Evolutionary conservation across 768 basidiomycete species (phyloP).

Genomic region (Macrolepiota dolichaula): DNA sequence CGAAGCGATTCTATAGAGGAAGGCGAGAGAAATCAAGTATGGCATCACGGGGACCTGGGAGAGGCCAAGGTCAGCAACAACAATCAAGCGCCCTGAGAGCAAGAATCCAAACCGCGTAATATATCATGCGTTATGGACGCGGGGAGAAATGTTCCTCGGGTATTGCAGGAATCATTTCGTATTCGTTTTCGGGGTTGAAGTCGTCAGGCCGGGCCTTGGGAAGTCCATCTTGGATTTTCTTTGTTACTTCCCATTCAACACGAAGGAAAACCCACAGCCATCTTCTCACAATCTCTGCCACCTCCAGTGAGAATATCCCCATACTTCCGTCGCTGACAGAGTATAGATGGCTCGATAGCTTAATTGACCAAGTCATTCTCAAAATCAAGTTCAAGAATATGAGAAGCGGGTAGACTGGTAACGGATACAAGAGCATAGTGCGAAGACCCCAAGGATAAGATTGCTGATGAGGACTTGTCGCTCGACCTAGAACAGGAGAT

Average conservation of each 20-base stretch:
- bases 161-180: conserved; percentile 38
- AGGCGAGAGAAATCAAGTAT: background rate
- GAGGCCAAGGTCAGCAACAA: background rate
- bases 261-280: conserved; percentile 99
- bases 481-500: conserved; percentile 17
- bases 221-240: conserved; percentile 33
- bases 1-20: background rate
- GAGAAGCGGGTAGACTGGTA: conserved; percentile 79
- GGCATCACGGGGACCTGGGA: background rate
- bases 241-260: conserved; percentile 94
- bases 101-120: conserved; percentile 6
- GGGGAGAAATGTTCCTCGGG: conserved; percentile 13
- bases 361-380: conserved; percentile 92
- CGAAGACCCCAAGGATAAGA: conserved; percentile 72
- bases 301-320: conserved; percentile 87
- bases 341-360: conserved; percentile 84
- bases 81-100: conserved; percentile 4
- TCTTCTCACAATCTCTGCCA: conserved; percentile 82
- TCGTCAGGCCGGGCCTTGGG: conserved; percentile 1
- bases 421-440: conserved; percentile 69
- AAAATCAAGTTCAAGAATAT: conserved; percentile 83
- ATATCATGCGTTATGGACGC: conserved; percentile 4
- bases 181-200: conserved; percentile 27
- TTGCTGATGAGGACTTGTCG: conserved; percentile 23
- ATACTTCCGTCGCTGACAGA: conserved; percentile 71